Evolutionary conservation across 352 stramenopile genomes (phyloP), one percentile per base, ranked within the genome.

Genomic region (Globisporangium parvum): DNA sequence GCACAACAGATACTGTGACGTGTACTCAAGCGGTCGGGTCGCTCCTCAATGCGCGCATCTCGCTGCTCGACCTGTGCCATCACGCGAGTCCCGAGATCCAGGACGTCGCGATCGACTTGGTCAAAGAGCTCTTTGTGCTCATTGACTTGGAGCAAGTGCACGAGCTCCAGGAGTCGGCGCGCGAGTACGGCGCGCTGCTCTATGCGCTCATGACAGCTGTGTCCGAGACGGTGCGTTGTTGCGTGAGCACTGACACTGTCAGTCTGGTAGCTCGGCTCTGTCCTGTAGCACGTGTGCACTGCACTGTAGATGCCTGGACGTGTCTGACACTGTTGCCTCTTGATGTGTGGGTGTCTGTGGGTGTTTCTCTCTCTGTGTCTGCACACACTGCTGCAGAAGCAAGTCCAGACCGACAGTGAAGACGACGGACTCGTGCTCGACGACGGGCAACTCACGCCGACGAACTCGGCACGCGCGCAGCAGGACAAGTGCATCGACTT

Each of bases 111-210:
- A 75, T 82, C 53, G 76, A 88, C 45, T 57, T 94, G 41, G 76
- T 94, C 20, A 80, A 81, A 40, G 84, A 92, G 53, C 58, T 94
- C 0, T 94, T 92, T 55, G 67, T 74, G 17, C 71, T 80, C 40
- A 80, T 85, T 44, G 77, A 90, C 57, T 51, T 91, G 14, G 71
- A 88, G 41, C 80, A 92, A 51, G 77, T 91, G 8, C 80, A 90
- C 39, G 73, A 90, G 18, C 47, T 94, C 10, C 84, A 94, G 59
- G 84, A 94, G 45, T 77, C 81, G 2, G 84, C 81, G 37, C 62
- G 84, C 47, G 81, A 92, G 41, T 90, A 87, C 51, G 84, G 84
- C 17, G 80, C 80, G 6, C 51, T 94, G 15, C 55, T 94, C 44
- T 91, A 91, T 51, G 77, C 79, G 31, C 59, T 94, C 11, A 68